phyloP scores from a whole-genome alignment of 2,329 filamentous ascomycete genomes.

The Epichloe sp. region DNA sequence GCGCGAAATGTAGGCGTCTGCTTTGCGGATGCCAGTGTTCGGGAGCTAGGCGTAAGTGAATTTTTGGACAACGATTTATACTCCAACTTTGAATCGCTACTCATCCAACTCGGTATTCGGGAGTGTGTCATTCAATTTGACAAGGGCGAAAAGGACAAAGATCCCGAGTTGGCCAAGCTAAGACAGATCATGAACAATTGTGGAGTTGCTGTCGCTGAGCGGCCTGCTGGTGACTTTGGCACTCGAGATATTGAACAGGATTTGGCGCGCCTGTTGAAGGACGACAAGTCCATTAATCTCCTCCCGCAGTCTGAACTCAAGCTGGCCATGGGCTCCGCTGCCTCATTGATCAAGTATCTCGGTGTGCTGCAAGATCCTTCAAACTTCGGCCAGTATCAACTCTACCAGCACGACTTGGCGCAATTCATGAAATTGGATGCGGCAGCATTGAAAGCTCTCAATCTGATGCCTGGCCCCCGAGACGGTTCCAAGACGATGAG shows the following conservation, averaged over 20 bases:
- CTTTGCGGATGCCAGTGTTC: conserved; percentile 92
- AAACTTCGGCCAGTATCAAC: conserved; percentile 93
- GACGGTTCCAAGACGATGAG: conserved; percentile 98
- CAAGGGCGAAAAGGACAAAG: conserved; percentile 67
- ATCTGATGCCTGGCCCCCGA: conserved; percentile 84
- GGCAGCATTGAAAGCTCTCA: conserved; percentile 82
- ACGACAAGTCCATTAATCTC: conserved; percentile 63
- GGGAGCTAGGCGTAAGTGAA: conserved; percentile 91
- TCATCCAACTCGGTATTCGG: conserved; percentile 92
- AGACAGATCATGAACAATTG: conserved; percentile 84
- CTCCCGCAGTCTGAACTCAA: conserved; percentile 88
- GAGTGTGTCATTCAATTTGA: conserved; percentile 84
- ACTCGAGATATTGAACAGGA: conserved; percentile 94
- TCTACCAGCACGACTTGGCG: conserved; percentile 92
- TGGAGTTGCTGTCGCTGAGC: conserved; percentile 77
- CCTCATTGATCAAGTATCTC: conserved; percentile 88
- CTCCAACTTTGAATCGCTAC: conserved; percentile 90
- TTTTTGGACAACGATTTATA: conserved; percentile 98
- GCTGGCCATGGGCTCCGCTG: conserved; percentile 88
- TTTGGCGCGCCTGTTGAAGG: conserved; percentile 71
- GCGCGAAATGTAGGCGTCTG: conserved; percentile 83
- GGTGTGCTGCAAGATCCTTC: conserved; percentile 79
- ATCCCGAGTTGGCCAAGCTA: conserved; percentile 78
- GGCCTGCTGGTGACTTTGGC: conserved; percentile 63
- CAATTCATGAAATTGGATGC: conserved; percentile 99